Percentiles rank a stretch among this genome's conserved stretches.
These are phyloP conservation scores for Coprinopsis strossmayeri DNA, from an alignment of 768 basidiomycete species.

Conservation along the genomic window DNA sequence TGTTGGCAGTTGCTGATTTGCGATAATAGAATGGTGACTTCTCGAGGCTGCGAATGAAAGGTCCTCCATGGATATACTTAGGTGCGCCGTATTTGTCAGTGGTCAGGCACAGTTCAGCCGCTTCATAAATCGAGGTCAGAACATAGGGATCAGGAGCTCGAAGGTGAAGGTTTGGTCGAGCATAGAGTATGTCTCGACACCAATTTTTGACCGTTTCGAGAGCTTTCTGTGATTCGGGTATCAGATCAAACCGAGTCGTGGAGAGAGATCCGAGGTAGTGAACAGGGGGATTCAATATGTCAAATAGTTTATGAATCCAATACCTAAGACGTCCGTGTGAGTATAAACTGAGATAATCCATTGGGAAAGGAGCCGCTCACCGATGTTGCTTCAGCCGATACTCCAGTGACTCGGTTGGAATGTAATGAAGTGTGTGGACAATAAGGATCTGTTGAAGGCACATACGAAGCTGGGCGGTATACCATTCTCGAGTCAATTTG, in stretches of 20 bases:
- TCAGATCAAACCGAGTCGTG: slow-evolving; percentile 24
- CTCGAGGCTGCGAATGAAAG: slow-evolving; percentile 16
- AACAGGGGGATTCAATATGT: slow-evolving; percentile 41
- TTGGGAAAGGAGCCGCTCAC: slow-evolving; percentile 10
- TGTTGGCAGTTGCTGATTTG: slow-evolving; percentile 6
- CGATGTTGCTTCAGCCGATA: background rate
- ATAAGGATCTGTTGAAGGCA: slow-evolving; percentile 17
- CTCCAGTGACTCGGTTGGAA: slow-evolving; percentile 16
- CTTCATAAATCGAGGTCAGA: slow-evolving; percentile 33
- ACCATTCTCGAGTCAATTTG: slow-evolving; percentile 14
- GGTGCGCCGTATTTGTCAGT: slow-evolving; percentile 30
- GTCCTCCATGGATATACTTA: slow-evolving; percentile 25
- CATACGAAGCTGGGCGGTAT: slow-evolving; percentile 14
- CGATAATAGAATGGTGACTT: slow-evolving; percentile 2
- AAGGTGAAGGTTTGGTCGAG: slow-evolving; percentile 21
- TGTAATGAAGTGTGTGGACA: slow-evolving; percentile 10
- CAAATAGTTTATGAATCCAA: slow-evolving; percentile 43
- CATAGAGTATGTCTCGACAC: slow-evolving; percentile 35
- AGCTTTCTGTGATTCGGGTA: slow-evolving; percentile 32
- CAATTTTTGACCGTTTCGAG: slow-evolving; percentile 36
- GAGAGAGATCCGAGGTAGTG: slow-evolving; percentile 38
- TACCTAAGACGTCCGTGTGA: slow-evolving; percentile 28
- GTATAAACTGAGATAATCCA: slow-evolving; percentile 18
- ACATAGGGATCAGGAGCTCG: slow-evolving; percentile 26
- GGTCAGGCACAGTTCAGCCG: slow-evolving; percentile 28